Evolutionary conservation across 768 basidiomycete genomes (phyloP).

Genomic region (Termitomyces sp.): DNA sequence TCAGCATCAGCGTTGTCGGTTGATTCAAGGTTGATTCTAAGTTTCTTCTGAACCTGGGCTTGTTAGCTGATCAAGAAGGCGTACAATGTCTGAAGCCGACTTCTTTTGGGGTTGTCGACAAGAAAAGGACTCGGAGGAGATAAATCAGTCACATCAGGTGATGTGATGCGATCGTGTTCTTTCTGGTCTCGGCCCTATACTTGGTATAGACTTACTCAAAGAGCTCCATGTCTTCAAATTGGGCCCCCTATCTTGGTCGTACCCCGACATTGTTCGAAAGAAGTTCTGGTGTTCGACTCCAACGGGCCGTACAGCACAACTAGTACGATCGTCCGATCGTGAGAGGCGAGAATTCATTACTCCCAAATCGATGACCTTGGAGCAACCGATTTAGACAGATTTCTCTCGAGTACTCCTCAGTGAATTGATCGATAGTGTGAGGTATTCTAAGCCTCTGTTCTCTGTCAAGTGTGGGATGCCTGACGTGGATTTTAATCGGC

Average conservation of each 20-base stretch:
- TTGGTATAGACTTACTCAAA: no score
- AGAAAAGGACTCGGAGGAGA: no score
- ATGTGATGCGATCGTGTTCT: neutral
- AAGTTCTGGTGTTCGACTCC: neutral
- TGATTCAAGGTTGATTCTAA: no score
- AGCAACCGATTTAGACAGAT: neutral
- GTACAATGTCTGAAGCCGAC: no score
- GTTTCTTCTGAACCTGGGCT: no score
- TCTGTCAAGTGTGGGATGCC: neutral
- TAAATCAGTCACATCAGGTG: neutral
- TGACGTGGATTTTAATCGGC: neutral
- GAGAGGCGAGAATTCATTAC: neutral
- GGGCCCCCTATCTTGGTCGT: neutral
- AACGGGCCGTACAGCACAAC: neutral
- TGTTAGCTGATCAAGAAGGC: no score
- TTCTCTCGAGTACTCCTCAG: neutral
- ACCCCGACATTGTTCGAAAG: neutral
- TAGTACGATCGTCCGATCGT: neutral
- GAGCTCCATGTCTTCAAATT: neutral
- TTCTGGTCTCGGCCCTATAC: neutral
- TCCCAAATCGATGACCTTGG: neutral
- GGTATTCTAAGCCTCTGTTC: no score
- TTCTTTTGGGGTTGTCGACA: no score
- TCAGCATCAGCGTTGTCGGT: no score
- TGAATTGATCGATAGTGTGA: neutral